Percentiles rank a stretch among this genome's conserved stretches.
These are phyloP conservation scores for Vanrija sp. DNA, from an alignment of 1,284 basidiomycete genomes.

Conservation along the genomic window DNA sequence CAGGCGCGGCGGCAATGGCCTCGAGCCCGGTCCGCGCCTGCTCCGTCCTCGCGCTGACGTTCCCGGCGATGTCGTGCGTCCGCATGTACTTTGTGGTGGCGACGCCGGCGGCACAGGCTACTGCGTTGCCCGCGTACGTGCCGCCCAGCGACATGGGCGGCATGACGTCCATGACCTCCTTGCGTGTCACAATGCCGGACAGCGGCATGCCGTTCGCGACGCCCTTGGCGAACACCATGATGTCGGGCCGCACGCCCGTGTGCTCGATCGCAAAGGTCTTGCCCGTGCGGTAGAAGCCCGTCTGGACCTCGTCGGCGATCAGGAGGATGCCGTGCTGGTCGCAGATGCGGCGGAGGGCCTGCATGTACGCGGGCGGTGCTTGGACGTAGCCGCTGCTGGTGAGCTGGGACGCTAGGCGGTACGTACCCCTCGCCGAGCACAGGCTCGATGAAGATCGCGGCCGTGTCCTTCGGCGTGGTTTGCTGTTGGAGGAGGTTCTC, in stretches of 20 bases:
- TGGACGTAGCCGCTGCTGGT: conserved; percentile 69
- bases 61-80: conserved; percentile 59
- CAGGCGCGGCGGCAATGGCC: background rate
- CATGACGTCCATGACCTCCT: conserved; percentile 62
- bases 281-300: conserved; percentile 69
- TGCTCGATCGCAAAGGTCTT: conserved; percentile 69
- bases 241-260: conserved; percentile 69
- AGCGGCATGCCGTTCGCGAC: conserved; percentile 66
- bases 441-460: conserved; percentile 85
- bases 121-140: conserved; percentile 68
- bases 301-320: conserved; percentile 61
- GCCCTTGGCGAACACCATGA: conserved; percentile 76
- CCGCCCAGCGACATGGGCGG: conserved; percentile 29
- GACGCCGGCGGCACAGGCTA: conserved; percentile 76
- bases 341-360: conserved; percentile 73
- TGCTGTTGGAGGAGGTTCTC: conserved; percentile 80
- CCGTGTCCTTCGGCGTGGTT: conserved; percentile 76
- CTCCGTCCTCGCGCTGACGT: conserved; percentile 67
- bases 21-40: conserved; percentile 58
- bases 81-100: conserved; percentile 50
- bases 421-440: conserved; percentile 74
- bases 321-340: conserved; percentile 69
- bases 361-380: conserved; percentile 71
- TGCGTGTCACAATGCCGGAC: conserved; percentile 75
- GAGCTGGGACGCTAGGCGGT: background rate